Base-by-base conservation (phyloP, 441 rosid genomes). In the Gossypium schwendimanii region DNA sequence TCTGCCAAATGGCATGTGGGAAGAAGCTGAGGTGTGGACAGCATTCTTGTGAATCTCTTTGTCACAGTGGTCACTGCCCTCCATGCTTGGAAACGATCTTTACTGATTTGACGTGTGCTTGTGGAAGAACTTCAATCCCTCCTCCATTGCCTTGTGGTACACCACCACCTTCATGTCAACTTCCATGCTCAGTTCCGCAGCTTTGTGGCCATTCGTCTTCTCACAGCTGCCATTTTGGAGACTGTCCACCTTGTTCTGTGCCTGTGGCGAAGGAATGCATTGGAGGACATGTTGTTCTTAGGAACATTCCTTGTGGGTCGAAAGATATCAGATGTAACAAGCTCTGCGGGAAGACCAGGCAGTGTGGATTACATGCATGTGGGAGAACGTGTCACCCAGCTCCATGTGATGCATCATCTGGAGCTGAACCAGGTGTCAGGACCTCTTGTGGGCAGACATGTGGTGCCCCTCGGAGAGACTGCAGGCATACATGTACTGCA, bases 141-240 rank as follows among this genome's bases (percentile, higher is more conserved):
- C 99, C 99, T 70, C 99, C 99, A 65, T 78, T 89, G 82, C 97
- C 98, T 10, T 93, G 99, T 73, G 99, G 98, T 41, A 93, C 98
- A 4, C 91, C 95, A 77, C 83, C 81, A 0, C 99, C 98, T 79
- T 85, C 91, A 31, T 96, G 99, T 78, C 97, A 93, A 78, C 90
- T 91, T 57, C 87, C 91, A 8, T 96, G 99, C 74, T 83, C 88
- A 1, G 81, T 89, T 78, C 87, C 93, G 31, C 98, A 87, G 79
- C 85, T 92, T 65, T 93, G 99, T 73, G 98, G 99, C 55, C 98
- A 93, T 84, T 69, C 89, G 49, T 85, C 98, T 55, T 80, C 93
- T n/a, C 99, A 96, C 71, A 88, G 92, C 79, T 96, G 97, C 81
- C 99, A 96, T 82, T 89, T 93, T 79, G 98, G 98, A 41, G 98